Conservation (phyloP, 2,329 filamentous ascomycete genomes). For the Fusarium denticulatum region DNA sequence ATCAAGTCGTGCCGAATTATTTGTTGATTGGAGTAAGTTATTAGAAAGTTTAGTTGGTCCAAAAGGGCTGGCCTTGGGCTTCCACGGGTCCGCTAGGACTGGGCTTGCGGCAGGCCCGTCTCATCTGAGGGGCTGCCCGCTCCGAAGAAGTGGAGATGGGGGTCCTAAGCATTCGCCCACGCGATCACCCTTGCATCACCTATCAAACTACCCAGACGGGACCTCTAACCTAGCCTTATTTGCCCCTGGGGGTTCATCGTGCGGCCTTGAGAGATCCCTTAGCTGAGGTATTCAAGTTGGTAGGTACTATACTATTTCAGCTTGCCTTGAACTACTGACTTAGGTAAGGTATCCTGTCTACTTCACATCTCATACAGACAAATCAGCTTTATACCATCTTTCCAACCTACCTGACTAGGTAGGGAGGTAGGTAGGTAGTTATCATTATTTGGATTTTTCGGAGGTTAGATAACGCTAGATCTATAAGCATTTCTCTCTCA, state of each 20-base stretch:
- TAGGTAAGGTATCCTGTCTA: background rate
- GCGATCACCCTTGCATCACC: slow-evolving; percentile 37
- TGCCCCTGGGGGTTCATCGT: background rate
- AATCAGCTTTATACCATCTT: background rate
- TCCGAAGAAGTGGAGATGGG: slow-evolving; percentile 17
- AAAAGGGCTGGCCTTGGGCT: background rate
- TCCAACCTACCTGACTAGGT: background rate
- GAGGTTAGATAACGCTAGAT: background rate
- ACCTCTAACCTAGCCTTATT: background rate
- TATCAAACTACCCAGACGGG: background rate
- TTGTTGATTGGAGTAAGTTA: background rate
- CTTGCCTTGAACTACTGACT: background rate
- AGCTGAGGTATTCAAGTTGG: background rate
- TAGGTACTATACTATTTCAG: background rate
- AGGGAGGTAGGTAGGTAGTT: background rate
- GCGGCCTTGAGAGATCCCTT: background rate
- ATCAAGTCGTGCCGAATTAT: background rate
- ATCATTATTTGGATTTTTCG: background rate
- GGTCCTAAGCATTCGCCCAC: slow-evolving; percentile 27
- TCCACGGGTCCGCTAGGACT: background rate
- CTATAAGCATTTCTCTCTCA: background rate
- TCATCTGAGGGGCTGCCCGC: slow-evolving; percentile 29
- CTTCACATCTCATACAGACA: background rate
- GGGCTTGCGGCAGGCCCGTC: slow-evolving; percentile 9
- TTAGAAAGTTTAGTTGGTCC: slow-evolving; percentile 16